These are phyloP conservation scores for Melaleuca alternifolia DNA, from an alignment of 345 rosid species.

Conservation along the genomic window DNA sequence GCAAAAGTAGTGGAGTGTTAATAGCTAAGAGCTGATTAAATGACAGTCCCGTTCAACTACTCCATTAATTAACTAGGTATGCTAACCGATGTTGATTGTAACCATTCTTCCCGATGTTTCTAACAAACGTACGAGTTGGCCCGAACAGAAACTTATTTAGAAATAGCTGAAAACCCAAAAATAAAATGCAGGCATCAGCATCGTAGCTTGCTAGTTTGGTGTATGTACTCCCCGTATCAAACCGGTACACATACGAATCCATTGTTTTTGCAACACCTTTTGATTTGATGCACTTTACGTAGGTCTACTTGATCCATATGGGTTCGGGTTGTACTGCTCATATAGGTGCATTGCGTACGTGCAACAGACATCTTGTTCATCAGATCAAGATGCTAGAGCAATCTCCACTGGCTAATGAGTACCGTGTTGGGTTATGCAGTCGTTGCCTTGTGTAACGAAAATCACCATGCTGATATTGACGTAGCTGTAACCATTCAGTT, in stretches of 20 bases:
- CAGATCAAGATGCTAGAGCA: not conserved
- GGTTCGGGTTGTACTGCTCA: not conserved
- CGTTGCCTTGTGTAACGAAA: not conserved
- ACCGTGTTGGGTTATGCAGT: not conserved
- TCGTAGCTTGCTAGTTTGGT: not conserved
- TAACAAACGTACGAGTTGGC: not conserved
- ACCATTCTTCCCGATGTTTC: not conserved
- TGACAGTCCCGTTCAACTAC: not conserved
- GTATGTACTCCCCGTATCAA: not conserved
- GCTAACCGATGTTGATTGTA: not conserved
- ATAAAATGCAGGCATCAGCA: not conserved
- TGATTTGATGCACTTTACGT: not conserved
- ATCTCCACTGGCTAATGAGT: not conserved
- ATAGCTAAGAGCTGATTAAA: not conserved
- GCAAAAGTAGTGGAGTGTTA: not conserved
- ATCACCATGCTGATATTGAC: not conserved
- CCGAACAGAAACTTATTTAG: not conserved
- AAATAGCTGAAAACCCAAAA: not conserved
- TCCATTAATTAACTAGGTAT: not conserved
- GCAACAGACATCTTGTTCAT: not conserved
- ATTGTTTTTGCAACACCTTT: not conserved
- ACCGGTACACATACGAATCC: not conserved
- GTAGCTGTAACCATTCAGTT: not conserved
- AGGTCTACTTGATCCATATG: not conserved
- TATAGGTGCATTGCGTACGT: not conserved